Percentiles rank a stretch among this genome's conserved stretches.
Conservation (phyloP, 2,329 filamentous ascomycete species). For the Colletotrichum sp. region DNA sequence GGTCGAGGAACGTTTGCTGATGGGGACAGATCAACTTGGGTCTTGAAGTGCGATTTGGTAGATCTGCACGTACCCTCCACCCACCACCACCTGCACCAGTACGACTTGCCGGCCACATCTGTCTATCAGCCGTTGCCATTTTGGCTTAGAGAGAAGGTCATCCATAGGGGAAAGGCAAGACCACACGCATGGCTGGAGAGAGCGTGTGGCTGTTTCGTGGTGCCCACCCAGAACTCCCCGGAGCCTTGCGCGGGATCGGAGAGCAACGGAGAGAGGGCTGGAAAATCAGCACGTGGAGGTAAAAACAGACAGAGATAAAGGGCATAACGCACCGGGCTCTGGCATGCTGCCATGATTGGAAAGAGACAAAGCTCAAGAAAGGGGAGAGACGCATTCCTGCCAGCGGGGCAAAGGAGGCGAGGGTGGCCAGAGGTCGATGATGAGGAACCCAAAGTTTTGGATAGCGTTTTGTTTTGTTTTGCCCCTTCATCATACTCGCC, state of each 20-base stretch:
- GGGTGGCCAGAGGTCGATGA: neutral
- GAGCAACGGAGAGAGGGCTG: neutral
- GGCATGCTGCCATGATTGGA: slow-evolving; percentile 13
- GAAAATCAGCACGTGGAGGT: neutral
- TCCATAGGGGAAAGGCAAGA: neutral
- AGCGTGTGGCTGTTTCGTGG: neutral
- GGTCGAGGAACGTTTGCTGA: slow-evolving; percentile 10
- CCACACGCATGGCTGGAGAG: neutral
- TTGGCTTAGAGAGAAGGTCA: neutral
- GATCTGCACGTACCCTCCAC: neutral
- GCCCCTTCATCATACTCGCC: neutral
- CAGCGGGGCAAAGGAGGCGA: slow-evolving; percentile 2
- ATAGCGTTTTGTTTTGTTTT: neutral
- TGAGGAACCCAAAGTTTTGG: neutral
- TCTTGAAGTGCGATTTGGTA: neutral
- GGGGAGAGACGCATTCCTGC: slow-evolving; percentile 13
- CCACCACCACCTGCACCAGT: neutral
- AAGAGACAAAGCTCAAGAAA: slow-evolving; percentile 11
- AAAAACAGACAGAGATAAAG: neutral
- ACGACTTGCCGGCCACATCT: neutral
- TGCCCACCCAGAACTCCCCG: neutral
- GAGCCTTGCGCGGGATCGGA: neutral
- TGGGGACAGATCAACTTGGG: neutral
- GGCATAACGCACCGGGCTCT: neutral
- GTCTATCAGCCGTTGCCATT: neutral